phyloP scores from a whole-genome alignment of 768 basidiomycete genomes.

The Russula emetica region DNA sequence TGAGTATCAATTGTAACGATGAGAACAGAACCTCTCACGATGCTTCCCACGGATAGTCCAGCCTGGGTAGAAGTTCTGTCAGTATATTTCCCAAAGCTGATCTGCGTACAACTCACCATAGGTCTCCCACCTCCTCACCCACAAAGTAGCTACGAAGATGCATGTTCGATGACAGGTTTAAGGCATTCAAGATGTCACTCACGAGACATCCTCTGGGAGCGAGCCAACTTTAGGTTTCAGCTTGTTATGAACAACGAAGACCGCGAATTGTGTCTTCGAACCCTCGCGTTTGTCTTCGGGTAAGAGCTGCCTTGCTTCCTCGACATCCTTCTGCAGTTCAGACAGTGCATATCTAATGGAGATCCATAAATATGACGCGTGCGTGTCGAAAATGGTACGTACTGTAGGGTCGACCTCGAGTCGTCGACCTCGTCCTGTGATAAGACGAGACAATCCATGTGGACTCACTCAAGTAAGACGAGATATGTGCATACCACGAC shows the following conservation, averaged over 20 bases:
- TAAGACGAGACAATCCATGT: constrained; percentile 24
- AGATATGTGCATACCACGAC: constrained; percentile 60
- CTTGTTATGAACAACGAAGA: constrained; percentile 97
- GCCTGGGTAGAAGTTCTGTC: constrained; percentile 42
- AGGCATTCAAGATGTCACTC: constrained; percentile 31
- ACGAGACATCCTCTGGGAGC: constrained; percentile 65
- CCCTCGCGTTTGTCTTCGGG: constrained; percentile 74
- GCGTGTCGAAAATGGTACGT: constrained; percentile 31
- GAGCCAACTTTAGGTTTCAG: constrained; percentile 77
- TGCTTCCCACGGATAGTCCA: constrained; percentile 84
- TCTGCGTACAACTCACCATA: constrained; percentile 53
- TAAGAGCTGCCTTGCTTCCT: constrained; percentile 55
- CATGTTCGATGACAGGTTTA: constrained; percentile 4
- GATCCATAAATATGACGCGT: constrained; percentile 3
- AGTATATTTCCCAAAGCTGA: constrained; percentile 10
- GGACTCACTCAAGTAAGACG: neutral
- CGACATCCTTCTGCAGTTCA: constrained; percentile 88
- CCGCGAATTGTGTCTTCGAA: constrained; percentile 69
- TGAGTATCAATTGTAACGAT: constrained; percentile 23
- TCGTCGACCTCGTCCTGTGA: constrained; percentile 82
- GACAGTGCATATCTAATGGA: constrained; percentile 73
- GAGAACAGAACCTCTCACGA: constrained; percentile 42
- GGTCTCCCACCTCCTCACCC: constrained; percentile 67
- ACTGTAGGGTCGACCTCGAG: constrained; percentile 86
- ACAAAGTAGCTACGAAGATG: constrained; percentile 58